Evolutionary conservation across 164 flowering plant genomes (phyloP).

Genomic region (Stephania yunnanensis): DNA sequence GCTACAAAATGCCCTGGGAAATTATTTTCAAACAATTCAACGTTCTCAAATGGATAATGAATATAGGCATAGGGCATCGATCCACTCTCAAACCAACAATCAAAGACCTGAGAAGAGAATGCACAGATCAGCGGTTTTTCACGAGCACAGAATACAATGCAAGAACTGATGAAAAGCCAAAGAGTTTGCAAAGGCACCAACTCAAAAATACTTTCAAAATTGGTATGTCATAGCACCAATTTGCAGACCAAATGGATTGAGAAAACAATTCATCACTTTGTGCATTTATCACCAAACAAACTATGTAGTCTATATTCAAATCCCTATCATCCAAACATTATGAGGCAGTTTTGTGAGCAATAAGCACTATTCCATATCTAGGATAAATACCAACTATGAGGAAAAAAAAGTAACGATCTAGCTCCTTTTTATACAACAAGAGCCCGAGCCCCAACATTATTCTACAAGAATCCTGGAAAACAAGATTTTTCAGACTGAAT

Average conservation of each 20-base stretch:
- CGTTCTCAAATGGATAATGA: slow-evolving; percentile 97
- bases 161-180: neutral
- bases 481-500: no score
- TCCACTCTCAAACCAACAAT: slow-evolving; percentile 99
- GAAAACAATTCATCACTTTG: neutral
- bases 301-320: neutral
- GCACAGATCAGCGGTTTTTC: neutral
- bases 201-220: neutral
- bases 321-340: neutral
- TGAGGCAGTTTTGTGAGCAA: neutral
- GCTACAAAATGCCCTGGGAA: slow-evolving; percentile 99
- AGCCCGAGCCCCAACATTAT: no score
- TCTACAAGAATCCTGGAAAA: no score
- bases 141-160: neutral
- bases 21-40: slow-evolving; percentile 78
- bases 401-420: no score
- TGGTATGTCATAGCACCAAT: neutral
- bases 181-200: neutral
- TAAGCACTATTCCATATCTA: neutral
- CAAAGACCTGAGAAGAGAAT: slow-evolving; percentile 63
- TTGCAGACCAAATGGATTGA: neutral
- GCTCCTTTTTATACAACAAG: no score
- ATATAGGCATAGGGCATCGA: slow-evolving; percentile 98
- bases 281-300: neutral
- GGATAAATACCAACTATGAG: neutral